A percentile compares a stretch with the other conserved stretches of the same genome.
phyloP scores from a whole-genome alignment of 139 green algal genomes.

The Zygnema cylindricum region DNA sequence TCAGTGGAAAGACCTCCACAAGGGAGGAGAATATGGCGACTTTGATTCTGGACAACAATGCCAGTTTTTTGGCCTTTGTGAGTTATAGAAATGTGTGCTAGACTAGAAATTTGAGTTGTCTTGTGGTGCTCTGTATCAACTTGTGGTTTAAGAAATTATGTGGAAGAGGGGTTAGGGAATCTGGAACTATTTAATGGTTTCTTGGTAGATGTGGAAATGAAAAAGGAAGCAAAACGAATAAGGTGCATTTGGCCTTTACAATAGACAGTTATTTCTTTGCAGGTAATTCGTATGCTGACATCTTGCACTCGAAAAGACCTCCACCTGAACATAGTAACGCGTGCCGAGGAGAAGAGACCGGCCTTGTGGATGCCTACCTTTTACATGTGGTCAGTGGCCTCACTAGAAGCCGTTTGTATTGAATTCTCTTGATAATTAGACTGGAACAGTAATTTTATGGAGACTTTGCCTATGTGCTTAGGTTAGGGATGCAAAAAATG shows the following conservation, averaged over 20 bases:
- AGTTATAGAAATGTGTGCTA: neutral
- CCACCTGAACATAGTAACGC: neutral
- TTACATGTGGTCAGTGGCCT: conserved; percentile 34
- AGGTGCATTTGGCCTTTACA: neutral
- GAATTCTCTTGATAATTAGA: too few species aligned
- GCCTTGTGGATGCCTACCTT: conserved; percentile 4
- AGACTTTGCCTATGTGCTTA: too few species aligned
- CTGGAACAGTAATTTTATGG: too few species aligned
- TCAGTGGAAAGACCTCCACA: neutral
- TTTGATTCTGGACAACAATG: conserved; percentile 8
- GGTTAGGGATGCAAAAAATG: too few species aligned
- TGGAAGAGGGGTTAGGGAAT: too few species aligned
- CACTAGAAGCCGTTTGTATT: too few species aligned
- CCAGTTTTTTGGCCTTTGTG: conserved; percentile 49
- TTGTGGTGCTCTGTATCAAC: neutral
- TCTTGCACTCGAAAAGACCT: conserved; percentile 10
- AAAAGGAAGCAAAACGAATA: neutral
- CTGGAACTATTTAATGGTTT: too few species aligned
- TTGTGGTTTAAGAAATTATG: neutral
- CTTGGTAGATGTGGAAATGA: too few species aligned
- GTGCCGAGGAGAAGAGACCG: neutral
- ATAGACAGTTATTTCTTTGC: neutral
- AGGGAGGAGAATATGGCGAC: neutral
- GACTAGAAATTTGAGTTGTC: neutral
- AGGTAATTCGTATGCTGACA: conserved; percentile 29